phyloP scores from a whole-genome alignment of 2,329 filamentous ascomycete species.

The Venturia nashicola region DNA sequence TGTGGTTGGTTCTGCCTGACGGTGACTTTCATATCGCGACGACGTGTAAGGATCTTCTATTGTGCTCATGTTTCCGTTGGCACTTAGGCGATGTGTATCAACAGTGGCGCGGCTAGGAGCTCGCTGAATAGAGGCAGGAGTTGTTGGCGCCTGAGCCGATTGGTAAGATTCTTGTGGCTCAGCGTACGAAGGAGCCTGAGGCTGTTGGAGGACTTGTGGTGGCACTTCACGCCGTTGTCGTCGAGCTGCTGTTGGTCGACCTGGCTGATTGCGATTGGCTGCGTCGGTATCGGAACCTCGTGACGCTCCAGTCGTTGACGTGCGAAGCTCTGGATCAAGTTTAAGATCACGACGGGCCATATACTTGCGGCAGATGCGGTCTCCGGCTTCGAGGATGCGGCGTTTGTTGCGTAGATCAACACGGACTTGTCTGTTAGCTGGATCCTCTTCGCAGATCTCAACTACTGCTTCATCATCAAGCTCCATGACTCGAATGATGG shows the following conservation, averaged over 20 bases:
- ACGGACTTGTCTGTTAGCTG: neutral
- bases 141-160: neutral
- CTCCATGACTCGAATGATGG: slow-evolving; percentile 1
- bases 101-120: neutral
- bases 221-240: neutral
- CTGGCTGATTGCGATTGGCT: neutral
- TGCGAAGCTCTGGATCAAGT: neutral
- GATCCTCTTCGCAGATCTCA: slow-evolving; percentile 7
- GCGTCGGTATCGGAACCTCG: neutral
- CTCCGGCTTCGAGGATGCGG: slow-evolving; percentile 8
- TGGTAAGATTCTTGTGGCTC: neutral
- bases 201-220: neutral
- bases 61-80: neutral
- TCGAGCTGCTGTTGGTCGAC: neutral
- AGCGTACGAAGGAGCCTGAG: neutral
- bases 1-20: neutral
- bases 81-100: neutral
- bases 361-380: slow-evolving; percentile 9
- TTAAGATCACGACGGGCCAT: slow-evolving; percentile 6
- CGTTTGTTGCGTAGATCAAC: slow-evolving; percentile 4
- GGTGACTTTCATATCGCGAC: neutral
- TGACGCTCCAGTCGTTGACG: neutral
- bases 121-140: neutral
- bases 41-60: neutral
- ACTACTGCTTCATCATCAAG: slow-evolving; percentile 7